Evolutionary conservation across 257 asterid species (phyloP).

Genomic region (Nicotiana attenuata): DNA sequence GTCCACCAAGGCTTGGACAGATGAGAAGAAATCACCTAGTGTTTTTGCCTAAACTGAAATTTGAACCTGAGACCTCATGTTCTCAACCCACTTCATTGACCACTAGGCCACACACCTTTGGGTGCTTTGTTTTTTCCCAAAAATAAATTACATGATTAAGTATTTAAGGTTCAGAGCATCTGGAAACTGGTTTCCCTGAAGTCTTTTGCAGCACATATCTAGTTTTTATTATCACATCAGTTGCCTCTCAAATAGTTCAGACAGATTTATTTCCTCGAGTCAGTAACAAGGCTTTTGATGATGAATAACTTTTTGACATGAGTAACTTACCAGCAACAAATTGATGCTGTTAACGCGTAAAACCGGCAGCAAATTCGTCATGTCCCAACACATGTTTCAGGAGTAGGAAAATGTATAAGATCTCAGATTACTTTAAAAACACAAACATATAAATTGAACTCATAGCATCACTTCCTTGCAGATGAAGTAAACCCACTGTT

Average conservation of each 20-base stretch:
- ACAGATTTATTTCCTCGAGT: not conserved
- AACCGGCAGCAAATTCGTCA: constrained; percentile 28
- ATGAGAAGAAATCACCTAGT: no score
- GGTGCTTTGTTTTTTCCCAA: not conserved
- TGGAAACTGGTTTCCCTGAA: not conserved
- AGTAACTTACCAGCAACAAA: constrained; percentile 89
- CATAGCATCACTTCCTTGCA: not conserved
- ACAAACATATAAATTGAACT: not conserved
- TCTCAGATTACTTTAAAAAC: not conserved
- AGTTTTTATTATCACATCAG: not conserved
- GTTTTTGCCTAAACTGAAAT: no score
- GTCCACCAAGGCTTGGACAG: no score
- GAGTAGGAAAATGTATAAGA: constrained; percentile 14
- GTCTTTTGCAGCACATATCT: not conserved
- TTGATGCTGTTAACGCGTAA: constrained; percentile 67
- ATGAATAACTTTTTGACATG: not conserved
- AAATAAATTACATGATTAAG: not conserved
- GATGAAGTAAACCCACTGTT: not conserved
- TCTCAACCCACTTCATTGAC: no score
- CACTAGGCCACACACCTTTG: no score
- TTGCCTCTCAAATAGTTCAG: not conserved
- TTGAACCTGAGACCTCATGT: no score
- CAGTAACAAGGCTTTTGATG: not conserved
- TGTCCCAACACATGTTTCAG: constrained; percentile 6
- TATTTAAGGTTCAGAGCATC: not conserved